These are phyloP conservation scores for Trametes punicea DNA, from an alignment of 768 basidiomycete genomes.

Conservation along the genomic window DNA sequence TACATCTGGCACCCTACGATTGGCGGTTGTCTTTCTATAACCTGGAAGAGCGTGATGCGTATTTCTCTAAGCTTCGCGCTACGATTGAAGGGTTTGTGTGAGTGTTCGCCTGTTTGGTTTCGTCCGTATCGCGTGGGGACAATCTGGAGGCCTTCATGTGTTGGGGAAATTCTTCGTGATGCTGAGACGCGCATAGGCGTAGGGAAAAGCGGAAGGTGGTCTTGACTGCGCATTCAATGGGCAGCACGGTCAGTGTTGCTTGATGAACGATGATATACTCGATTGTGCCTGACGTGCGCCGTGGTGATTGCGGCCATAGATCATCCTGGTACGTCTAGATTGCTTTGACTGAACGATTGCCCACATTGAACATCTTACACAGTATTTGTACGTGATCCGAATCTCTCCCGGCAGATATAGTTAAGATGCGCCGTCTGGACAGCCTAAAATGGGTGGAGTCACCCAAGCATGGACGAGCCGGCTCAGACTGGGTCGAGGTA, in stretches of 20 bases:
- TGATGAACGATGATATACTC: background rate
- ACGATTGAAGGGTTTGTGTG: slow-evolving; percentile 80
- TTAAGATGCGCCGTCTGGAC: background rate
- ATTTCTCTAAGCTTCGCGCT: slow-evolving; percentile 78
- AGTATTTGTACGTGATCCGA: slow-evolving; percentile 77
- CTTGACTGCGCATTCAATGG: slow-evolving; percentile 85
- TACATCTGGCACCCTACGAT: slow-evolving; percentile 83
- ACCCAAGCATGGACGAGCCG: slow-evolving; percentile 74
- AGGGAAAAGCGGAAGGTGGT: slow-evolving; percentile 78
- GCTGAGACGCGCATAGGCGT: slow-evolving; percentile 37
- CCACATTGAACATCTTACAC: background rate
- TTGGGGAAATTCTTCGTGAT: background rate
- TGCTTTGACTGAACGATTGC: too few relatives aligned
- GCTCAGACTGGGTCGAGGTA: slow-evolving; percentile 89
- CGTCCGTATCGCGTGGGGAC: too few relatives aligned
- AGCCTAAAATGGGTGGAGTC: slow-evolving; percentile 98
- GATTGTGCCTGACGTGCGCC: background rate
- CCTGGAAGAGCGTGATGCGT: slow-evolving; percentile 87
- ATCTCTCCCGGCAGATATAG: background rate
- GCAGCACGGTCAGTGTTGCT: slow-evolving; percentile 58
- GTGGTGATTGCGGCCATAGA: too few relatives aligned
- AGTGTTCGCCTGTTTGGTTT: too few relatives aligned
- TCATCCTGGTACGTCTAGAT: slow-evolving; percentile 40
- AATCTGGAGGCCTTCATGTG: too few relatives aligned
- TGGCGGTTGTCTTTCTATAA: slow-evolving; percentile 90